Evolutionary conservation across 1,284 basidiomycete species (phyloP).

Genomic region (Inonotus obliquus): DNA sequence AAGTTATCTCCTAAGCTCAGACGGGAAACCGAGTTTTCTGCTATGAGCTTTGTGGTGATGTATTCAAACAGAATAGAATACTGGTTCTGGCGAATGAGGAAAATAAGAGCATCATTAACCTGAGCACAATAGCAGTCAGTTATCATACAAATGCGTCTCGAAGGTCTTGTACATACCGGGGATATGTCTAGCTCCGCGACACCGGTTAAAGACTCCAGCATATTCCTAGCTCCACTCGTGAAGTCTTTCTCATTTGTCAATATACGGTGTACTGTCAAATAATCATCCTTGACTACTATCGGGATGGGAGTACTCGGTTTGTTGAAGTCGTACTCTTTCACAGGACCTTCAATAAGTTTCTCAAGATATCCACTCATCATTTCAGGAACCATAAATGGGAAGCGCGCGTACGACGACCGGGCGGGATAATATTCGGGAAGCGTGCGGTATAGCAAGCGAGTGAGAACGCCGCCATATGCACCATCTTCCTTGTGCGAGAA

Average conservation of each 20-base stretch:
- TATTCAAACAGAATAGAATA: slow-evolving; percentile 34
- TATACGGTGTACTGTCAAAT: slow-evolving; percentile 33
- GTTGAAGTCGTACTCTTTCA: slow-evolving; percentile 45
- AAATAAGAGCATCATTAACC: slow-evolving; percentile 9
- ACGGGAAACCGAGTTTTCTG: slow-evolving; percentile 23
- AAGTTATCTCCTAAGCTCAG: slow-evolving; percentile 27
- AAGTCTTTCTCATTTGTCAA: slow-evolving; percentile 30
- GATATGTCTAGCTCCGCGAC: slow-evolving; percentile 11
- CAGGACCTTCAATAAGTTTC: slow-evolving; percentile 27
- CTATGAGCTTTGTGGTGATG: slow-evolving; percentile 36
- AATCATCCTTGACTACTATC: slow-evolving; percentile 28
- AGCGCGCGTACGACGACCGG: slow-evolving; percentile 55
- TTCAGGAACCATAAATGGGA: slow-evolving; percentile 56
- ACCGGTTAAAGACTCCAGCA: slow-evolving; percentile 24
- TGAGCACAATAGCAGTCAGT: neutral
- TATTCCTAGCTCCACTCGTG: slow-evolving; percentile 29
- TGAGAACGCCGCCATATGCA: slow-evolving; percentile 67
- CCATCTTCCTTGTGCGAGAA: slow-evolving; percentile 60
- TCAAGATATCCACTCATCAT: slow-evolving; percentile 37
- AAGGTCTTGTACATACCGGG: slow-evolving; percentile 18
- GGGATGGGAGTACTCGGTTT: slow-evolving; percentile 32
- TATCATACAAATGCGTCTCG: slow-evolving; percentile 19
- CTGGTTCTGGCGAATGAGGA: slow-evolving; percentile 8
- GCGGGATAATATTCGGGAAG: slow-evolving; percentile 65
- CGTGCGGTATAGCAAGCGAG: slow-evolving; percentile 66